Percentiles rank a stretch among this genome's conserved stretches.
These are phyloP conservation scores for Aureobasidium namibiae DNA, from an alignment of 2,329 filamentous ascomycete species.

Conservation along the genomic window DNA sequence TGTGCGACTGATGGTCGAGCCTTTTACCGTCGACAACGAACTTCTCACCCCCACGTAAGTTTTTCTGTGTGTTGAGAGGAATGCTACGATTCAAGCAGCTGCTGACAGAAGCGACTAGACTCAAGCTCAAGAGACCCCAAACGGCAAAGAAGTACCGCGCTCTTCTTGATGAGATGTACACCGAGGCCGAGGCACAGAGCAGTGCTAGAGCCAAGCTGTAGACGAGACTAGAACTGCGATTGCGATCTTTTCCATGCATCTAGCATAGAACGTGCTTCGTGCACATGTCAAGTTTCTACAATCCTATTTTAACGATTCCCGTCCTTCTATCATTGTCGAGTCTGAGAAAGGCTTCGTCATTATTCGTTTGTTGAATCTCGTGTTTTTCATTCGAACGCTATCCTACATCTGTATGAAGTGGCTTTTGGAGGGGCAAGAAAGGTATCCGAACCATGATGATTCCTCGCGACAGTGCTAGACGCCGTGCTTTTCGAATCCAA, in stretches of 20 bases:
- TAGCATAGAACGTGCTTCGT: not conserved
- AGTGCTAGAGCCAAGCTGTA: slow-evolving; percentile 39
- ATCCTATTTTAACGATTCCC: not conserved
- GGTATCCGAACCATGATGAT: not conserved
- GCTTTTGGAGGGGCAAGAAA: not conserved
- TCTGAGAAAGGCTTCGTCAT: not conserved
- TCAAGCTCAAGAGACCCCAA: slow-evolving; percentile 65
- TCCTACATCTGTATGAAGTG: not conserved
- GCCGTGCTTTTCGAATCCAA: not conserved
- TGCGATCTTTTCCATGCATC: not conserved
- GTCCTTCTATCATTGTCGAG: not conserved
- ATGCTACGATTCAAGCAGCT: not conserved
- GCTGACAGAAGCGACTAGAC: slow-evolving; percentile 32
- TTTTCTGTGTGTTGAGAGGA: not conserved
- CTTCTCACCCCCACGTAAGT: slow-evolving; percentile 80
- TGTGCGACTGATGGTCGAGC: slow-evolving; percentile 69
- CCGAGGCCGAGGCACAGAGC: slow-evolving; percentile 40
- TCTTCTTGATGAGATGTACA: slow-evolving; percentile 54
- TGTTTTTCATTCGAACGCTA: not conserved
- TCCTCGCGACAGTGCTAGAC: not conserved
- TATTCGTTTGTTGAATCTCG: not conserved
- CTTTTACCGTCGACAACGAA: slow-evolving; percentile 90
- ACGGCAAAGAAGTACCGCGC: slow-evolving; percentile 53
- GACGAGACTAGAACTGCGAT: not conserved
- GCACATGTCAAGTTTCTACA: not conserved